phyloP scores from a whole-genome alignment of 768 basidiomycete species.

The Ephemerocybe angulata region DNA sequence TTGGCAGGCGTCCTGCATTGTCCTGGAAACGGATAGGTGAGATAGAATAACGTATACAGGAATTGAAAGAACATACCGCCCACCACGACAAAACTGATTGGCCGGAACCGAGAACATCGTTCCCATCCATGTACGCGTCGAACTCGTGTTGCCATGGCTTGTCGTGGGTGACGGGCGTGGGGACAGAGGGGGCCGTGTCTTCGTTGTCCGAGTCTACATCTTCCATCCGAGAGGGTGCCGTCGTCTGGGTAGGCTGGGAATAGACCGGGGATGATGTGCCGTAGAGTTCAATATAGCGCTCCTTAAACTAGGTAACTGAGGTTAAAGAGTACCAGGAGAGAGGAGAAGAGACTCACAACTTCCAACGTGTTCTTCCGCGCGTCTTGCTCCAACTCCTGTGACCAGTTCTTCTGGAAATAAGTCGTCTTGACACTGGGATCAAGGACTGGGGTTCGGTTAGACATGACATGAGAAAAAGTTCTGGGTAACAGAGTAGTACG shows the following conservation, averaged over 20 bases:
- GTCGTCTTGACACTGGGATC: background rate
- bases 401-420: slow-evolving; percentile 1
- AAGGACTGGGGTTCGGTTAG: background rate
- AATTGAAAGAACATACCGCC: background rate
- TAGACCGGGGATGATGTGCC: background rate
- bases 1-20: slow-evolving; percentile 17
- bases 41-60: too few species aligned
- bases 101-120: background rate
- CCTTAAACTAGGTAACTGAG: slow-evolving; percentile 2
- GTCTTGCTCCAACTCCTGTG: background rate
- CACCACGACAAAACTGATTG: slow-evolving; percentile 3
- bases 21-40: background rate
- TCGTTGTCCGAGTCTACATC: background rate
- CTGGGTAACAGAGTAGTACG: too few species aligned
- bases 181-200: background rate
- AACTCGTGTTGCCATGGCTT: background rate
- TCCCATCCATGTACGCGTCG: background rate
- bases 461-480: background rate
- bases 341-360: background rate
- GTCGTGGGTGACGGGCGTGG: background rate
- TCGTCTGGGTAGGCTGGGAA: background rate
- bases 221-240: background rate
- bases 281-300: background rate
- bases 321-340: background rate
- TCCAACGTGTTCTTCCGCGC: background rate